Evolutionary conservation across 202 grass and related monocot genomes (phyloP).

Genomic region (Hordeum pubiflorum): DNA sequence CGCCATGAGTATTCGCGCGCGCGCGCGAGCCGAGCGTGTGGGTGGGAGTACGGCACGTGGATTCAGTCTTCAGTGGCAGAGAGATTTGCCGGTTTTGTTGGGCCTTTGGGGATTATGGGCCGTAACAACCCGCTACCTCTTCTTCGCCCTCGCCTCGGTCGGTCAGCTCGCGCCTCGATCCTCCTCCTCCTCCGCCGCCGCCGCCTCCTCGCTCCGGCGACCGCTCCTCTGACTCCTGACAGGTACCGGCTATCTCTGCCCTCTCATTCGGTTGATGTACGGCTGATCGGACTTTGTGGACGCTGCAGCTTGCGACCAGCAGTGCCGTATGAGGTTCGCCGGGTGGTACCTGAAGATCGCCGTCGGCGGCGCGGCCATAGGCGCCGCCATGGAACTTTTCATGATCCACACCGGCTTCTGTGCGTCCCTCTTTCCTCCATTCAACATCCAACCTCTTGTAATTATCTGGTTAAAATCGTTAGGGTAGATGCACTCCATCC

Average conservation of each 20-base stretch:
- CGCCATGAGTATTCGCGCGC: neutral
- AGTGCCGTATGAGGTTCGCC: slow-evolving; percentile 42
- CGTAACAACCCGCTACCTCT: neutral
- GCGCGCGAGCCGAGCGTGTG: slow-evolving; percentile 2
- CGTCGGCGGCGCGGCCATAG: slow-evolving; percentile 48
- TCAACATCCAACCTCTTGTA: neutral
- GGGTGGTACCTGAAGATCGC: slow-evolving; percentile 86
- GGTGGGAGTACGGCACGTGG: neutral
- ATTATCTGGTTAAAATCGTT: neutral
- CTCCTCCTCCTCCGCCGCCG: neutral
- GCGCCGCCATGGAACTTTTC: slow-evolving; percentile 85
- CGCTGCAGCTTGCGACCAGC: neutral
- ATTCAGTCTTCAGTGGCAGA: neutral
- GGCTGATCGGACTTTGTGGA: neutral
- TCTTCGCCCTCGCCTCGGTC: neutral
- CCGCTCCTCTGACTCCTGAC: neutral
- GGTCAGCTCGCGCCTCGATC: neutral
- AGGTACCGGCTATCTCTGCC: neutral
- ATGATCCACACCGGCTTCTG: slow-evolving; percentile 98
- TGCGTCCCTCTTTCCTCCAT: neutral
- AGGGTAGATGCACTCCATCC: neutral
- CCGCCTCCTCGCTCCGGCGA: neutral
- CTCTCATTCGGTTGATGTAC: neutral
- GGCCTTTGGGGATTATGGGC: neutral
- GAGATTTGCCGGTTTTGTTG: neutral